phyloP scores from a whole-genome alignment of 805 yeast genomes.

The Cyberlindnera petersonii region DNA sequence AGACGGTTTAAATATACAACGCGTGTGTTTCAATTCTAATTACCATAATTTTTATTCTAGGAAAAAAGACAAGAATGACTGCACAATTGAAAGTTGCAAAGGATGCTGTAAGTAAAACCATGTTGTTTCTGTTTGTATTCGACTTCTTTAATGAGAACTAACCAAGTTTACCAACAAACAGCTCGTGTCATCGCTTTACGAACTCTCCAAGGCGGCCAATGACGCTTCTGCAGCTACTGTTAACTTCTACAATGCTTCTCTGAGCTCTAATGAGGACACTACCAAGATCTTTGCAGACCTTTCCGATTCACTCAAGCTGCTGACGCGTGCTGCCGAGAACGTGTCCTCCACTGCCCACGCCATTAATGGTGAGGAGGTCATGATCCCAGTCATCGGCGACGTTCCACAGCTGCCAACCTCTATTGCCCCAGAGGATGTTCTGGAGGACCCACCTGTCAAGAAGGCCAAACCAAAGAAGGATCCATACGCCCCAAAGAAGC shows the following conservation, averaged over 20 bases:
- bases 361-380: constrained; percentile 12
- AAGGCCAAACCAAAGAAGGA: constrained; percentile 60
- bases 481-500: constrained; percentile 95
- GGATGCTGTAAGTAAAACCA: constrained; percentile 22
- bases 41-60: no score
- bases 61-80: no score
- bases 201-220: constrained; percentile 80
- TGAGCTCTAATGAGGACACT: constrained; percentile 43
- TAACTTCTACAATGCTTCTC: constrained; percentile 61
- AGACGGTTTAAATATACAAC: no score
- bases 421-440: background rate
- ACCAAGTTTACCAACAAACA: constrained; percentile 23
- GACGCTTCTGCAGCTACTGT: constrained; percentile 80
- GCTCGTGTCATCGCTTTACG: constrained; percentile 77
- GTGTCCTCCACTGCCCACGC: constrained; percentile 27
- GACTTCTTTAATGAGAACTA: background rate
- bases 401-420: constrained; percentile 8
- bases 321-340: constrained; percentile 35
- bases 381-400: constrained; percentile 14
- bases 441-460: constrained; percentile 17
- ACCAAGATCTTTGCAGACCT: constrained; percentile 43
- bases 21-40: background rate
- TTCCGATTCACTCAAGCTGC: constrained; percentile 37
- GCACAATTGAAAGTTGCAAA: constrained; percentile 25
- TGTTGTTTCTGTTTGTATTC: background rate